Evolutionary conservation across 768 basidiomycete genomes (phyloP), one percentile per base, ranked within the genome.

Genomic region (Tremella yokohamensis): DNA sequence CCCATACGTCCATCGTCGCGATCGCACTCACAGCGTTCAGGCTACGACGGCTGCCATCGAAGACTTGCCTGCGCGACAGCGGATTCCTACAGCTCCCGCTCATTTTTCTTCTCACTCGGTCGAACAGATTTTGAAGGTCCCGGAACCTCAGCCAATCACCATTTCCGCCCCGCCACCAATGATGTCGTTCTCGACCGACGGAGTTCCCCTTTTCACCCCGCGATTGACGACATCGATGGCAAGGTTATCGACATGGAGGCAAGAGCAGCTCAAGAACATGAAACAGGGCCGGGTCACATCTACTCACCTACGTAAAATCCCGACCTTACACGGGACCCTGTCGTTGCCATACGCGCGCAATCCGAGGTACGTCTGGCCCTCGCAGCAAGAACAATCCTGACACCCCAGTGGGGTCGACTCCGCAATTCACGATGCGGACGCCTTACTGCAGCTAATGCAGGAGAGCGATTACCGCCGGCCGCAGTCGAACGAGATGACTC

Each of bases 341-440:
- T 65, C 65, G 1, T 45, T 72, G 0, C 70, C 70, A 9, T 72
- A 72, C 47, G 70, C 70, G 11, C 56, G 70, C n/a, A 72, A 72
- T 40, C 70, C 70, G 8, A 72, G 70, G 70, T 72, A 38, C 50
- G 68, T 58, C 47, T 16, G 19, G 49, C 11, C 13, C 16, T 12
- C 51, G 12, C 26, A 13, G 1, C 15, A 22, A 37, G 40, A 26
- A 2, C 4, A 20, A 18, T 22, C 57, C 51, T 68, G 37, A 62
- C 20, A 3, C 20, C 8, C 0, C 44, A 72, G 70, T 51, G 70
- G 70, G 12, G 65, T 72, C 24, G 70, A 72, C 44, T 62, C 70
- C 22, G 63, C 60, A 11, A 61, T 72, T 40, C 55, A 64, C 9
- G 70, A 72, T 37, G 63, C 61, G 7, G 42, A 49, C 52, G 2